phyloP scores from a whole-genome alignment of 2,329 filamentous ascomycete genomes.

The Aureobasidium subglaciale region DNA sequence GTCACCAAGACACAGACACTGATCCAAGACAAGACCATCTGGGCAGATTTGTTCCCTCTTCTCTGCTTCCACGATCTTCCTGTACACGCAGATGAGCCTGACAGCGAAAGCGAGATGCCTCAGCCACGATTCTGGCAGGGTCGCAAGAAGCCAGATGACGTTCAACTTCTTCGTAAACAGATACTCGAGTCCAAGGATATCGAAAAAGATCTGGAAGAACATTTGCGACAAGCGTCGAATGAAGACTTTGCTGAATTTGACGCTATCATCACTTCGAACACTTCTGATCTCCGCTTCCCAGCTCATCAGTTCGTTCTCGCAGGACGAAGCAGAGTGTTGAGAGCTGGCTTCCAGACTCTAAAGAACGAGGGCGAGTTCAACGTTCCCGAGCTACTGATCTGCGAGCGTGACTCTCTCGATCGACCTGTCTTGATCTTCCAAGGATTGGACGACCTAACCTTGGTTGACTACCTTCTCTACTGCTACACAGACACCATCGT shows the following conservation, averaged over 20 bases:
- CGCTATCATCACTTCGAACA: constrained; percentile 44
- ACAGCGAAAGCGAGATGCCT: constrained; percentile 39
- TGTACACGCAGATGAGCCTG: constrained; percentile 31
- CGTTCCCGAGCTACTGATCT: constrained; percentile 53
- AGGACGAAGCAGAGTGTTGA: constrained; percentile 63
- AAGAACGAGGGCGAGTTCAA: constrained; percentile 47
- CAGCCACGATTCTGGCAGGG: constrained; percentile 43
- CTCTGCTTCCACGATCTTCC: constrained; percentile 58
- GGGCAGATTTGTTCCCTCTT: constrained; percentile 65
- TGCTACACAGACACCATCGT: constrained; percentile 72
- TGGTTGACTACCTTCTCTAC: constrained; percentile 74
- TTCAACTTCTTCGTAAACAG: constrained; percentile 48
- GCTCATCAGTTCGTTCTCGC: constrained; percentile 75
- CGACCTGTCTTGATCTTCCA: constrained; percentile 58
- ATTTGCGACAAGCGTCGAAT: constrained; percentile 33
- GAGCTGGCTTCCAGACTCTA: constrained; percentile 45
- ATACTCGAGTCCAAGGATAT: constrained; percentile 58
- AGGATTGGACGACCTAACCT: constrained; percentile 65
- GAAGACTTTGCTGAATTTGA: constrained; percentile 39
- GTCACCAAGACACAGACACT: constrained; percentile 66
- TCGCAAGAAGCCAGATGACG: constrained; percentile 37
- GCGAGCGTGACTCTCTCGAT: constrained; percentile 46
- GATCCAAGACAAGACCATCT: constrained; percentile 60
- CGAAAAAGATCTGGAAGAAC: constrained; percentile 53
- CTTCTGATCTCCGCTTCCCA: constrained; percentile 66